Conservation (phyloP, 2,329 filamentous ascomycete genomes). For the Penicillium hordei region DNA sequence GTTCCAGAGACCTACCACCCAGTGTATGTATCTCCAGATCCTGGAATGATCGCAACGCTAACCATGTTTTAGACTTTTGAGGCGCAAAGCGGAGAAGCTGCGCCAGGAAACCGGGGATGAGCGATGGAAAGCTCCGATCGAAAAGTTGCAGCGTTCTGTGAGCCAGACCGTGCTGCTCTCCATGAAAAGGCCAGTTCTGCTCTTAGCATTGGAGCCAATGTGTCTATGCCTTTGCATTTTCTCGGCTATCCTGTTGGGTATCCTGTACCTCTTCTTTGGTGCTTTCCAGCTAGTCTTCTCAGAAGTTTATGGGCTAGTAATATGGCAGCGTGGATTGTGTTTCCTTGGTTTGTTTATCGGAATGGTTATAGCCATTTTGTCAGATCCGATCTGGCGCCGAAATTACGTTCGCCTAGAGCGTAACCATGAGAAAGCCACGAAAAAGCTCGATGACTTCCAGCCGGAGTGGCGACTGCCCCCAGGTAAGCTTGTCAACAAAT, state of each 20-base stretch:
- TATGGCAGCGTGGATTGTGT: constrained; percentile 76
- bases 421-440: constrained; percentile 37
- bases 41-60: constrained; percentile 40
- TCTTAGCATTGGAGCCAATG: constrained; percentile 82
- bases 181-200: constrained; percentile 68
- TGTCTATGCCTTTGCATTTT: constrained; percentile 77
- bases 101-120: constrained; percentile 76
- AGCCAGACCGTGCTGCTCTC: constrained; percentile 57
- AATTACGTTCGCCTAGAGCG: constrained; percentile 45
- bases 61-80: constrained; percentile 55
- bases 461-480: constrained; percentile 84
- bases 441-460: constrained; percentile 58
- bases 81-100: constrained; percentile 67
- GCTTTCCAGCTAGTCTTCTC: constrained; percentile 80
- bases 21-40: constrained; percentile 35
- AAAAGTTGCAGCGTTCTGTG: constrained; percentile 70
- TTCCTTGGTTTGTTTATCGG: constrained; percentile 62
- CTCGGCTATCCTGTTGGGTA: constrained; percentile 79
- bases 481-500: constrained; percentile 40
- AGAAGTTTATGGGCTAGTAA: constrained; percentile 70
- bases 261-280: constrained; percentile 88
- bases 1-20: constrained; percentile 86
- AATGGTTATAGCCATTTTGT: constrained; percentile 47
- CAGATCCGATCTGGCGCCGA: constrained; percentile 49
- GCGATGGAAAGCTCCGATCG: constrained; percentile 73